Evolutionary conservation across 148 eudicot genomes (phyloP), one percentile per base, ranked within the genome.

Genomic region (Amaranthus hypochondriacus): DNA sequence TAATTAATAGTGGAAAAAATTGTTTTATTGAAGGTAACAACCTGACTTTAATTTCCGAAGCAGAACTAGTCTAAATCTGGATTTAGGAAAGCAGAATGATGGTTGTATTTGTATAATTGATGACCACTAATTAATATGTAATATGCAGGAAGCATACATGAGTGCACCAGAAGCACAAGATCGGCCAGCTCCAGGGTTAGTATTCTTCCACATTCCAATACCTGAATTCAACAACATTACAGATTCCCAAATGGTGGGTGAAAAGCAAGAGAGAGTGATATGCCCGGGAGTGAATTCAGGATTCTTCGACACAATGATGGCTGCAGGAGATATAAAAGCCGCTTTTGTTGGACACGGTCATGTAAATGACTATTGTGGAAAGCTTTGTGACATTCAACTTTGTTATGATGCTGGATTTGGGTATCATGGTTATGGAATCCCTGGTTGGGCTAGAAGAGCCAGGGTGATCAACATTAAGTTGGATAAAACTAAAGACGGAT

Each of bases 391-490:
- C 58, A 86, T 89, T 47, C 74, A 89, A 65, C 85, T 89, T 12
- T 89, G 92, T 54, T 89, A 84, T 71, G 87, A 81, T 69, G 92
- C 89, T 12, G 92, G 90, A 10, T 83, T 87, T 43, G 92, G 92
- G 2, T 89, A 89, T 73, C 90, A 89, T 80, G 92, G 89, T 9
- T 89, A 89, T 66, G 92, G 92, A 48, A 78, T 79, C 70, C 86
- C 87, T 47, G 92, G 92, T 13, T 89, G 92, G 92, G 52, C 83
- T 4, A 80, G 90, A 73, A 80, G 92, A 62, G 84, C 90, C 0
- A 83, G 92, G 73, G 78, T 89, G 75, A 86, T 89, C 58, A 84
- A 86, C 5, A 86, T 82, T 2, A 86, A 86, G 57, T 57, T 89
- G 73, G 92, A 85, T 66, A 89, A 82, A 69, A 78, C 80, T 39